Evolutionary conservation across 2,329 filamentous ascomycete genomes (phyloP), one percentile per base, ranked within the genome.

Genomic region (Diplodia intermedia): DNA sequence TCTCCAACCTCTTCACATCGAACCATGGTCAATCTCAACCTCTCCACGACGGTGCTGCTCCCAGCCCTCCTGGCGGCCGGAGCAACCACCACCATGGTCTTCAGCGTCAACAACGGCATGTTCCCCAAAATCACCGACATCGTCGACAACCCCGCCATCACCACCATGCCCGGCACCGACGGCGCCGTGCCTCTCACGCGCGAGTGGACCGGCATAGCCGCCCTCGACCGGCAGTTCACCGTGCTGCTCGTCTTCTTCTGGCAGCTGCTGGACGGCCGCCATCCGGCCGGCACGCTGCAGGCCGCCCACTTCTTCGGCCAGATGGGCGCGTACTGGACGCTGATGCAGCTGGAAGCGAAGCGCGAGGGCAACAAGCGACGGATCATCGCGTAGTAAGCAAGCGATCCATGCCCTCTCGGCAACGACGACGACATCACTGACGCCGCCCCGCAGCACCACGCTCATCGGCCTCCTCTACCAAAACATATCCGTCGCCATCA

Each of bases 121-220:
- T 65, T 86, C 82, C 86, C 86, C 8, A n/a, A 15, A 11, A 50
- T 66, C 15, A 36, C 65, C 31, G 1, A 82, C 78, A 76, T 88
- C 86, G 72, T 84, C 79, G 70, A 81, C 77, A 65, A 81, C 76
- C 52, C 77, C 5, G 15, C 29, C 33, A 9, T 26, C 23, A 53
- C 62, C 36, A 53, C 38, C 8, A 15, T 65, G 1, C 66, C 66
- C 31, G 66, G 56, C 33, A 43, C 66, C 4, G 50, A 18, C 54
- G 61, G 54, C 47, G 26, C 26, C 26, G 36, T 62, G 20, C 29
- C 56, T 2, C 33, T 67, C n/a, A 53, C 47, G 9, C 55, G 55
- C 11, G 29, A 61, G 15, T 67, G 49, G 40, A 67, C 66, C 31
- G 66, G 66, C 7, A 8, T 67, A 2, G 47, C 20, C 18, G 29